These are phyloP conservation scores for Solanum chmielewskii DNA, from an alignment of 257 asterid species.

Conservation along the genomic window DNA sequence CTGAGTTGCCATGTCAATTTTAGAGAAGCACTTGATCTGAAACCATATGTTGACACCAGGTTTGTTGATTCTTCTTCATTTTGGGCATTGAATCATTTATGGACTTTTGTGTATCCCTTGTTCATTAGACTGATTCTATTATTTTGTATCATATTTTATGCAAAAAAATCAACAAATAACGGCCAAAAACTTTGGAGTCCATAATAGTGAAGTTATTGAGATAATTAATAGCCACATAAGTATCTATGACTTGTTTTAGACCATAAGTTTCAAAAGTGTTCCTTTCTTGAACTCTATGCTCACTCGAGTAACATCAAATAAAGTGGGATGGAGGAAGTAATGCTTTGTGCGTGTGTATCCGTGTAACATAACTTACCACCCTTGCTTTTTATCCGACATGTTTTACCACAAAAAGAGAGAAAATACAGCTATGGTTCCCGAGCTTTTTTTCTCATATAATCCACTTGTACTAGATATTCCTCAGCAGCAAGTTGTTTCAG, in stretches of 20 bases:
- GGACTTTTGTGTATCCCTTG: not conserved
- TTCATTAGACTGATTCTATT: not conserved
- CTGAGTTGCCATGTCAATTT: conserved; percentile 72
- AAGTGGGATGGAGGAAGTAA: not conserved
- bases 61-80: conserved; percentile 3
- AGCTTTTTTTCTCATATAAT: not conserved
- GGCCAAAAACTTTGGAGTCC: not conserved
- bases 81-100: not conserved
- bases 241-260: not conserved
- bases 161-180: not conserved
- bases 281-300: not conserved
- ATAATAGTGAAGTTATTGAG: not conserved
- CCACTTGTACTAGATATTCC: not conserved
- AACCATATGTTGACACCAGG: conserved; percentile 75
- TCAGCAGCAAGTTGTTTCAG: not conserved
- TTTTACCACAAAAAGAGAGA: not conserved
- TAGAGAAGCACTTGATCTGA: conserved; percentile 50
- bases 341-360: not conserved
- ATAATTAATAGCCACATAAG: not conserved
- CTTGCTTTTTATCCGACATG: not conserved
- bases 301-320: not conserved
- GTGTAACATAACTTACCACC: not conserved
- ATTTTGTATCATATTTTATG: not conserved
- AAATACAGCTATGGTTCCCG: not conserved
- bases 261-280: not conserved